Conservation (phyloP, 768 basidiomycete genomes). For the Xerocomus brunneocitrinus region DNA sequence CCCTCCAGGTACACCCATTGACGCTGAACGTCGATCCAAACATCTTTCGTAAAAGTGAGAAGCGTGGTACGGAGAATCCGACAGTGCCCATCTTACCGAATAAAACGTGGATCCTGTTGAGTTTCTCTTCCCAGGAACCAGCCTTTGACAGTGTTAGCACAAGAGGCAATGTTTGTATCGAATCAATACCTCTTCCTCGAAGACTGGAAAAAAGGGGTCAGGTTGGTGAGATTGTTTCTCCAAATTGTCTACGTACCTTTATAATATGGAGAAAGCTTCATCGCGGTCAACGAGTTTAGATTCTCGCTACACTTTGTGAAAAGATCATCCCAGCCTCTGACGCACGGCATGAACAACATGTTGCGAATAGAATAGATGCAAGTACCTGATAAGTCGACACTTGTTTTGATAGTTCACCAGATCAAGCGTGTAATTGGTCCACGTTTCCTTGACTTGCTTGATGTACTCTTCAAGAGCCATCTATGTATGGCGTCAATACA, state of each 20-base stretch:
- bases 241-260: constrained; percentile 54
- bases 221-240: not conserved
- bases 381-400: constrained; percentile 84
- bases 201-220: constrained; percentile 45
- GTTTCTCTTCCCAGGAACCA: constrained; percentile 92
- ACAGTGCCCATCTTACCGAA: constrained; percentile 60
- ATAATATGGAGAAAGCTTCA: constrained; percentile 98
- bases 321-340: constrained; percentile 92
- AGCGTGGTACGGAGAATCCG: not conserved
- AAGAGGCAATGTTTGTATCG: not conserved
- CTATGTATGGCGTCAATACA: constrained; percentile 37
- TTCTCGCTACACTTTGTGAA: constrained; percentile 98
- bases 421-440: constrained; percentile 94
- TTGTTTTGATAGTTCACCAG: constrained; percentile 99
- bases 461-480: constrained; percentile 96
- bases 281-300: constrained; percentile 89
- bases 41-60: constrained; percentile 48
- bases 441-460: constrained; percentile 93
- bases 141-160: constrained; percentile 42
- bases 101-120: constrained; percentile 93
- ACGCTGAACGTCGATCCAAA: constrained; percentile 99
- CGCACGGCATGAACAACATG: constrained; percentile 6
- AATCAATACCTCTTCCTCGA: constrained; percentile 72
- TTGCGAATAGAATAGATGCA: not conserved
- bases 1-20: constrained; percentile 99